phyloP scores from a whole-genome alignment of 371 early-diverging fungal species.

The Umbelopsis sp. region DNA sequence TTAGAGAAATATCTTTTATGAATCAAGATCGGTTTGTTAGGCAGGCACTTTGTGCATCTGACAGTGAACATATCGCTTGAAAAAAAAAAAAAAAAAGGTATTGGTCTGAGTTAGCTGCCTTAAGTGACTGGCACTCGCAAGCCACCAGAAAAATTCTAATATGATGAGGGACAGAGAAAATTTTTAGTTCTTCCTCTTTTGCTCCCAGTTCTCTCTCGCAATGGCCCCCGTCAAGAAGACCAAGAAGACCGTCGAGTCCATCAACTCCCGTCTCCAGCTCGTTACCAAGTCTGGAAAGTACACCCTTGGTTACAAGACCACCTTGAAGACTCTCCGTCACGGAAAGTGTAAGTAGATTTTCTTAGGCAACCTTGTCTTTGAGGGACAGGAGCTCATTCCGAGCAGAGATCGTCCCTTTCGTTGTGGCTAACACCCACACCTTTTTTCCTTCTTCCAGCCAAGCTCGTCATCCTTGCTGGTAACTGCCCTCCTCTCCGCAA shows the following conservation, averaged over 20 bases:
- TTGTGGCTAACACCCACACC: slow-evolving; percentile 22
- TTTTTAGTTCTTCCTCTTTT: slow-evolving; percentile 17
- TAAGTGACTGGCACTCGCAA: neutral
- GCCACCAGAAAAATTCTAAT: slow-evolving; percentile 5
- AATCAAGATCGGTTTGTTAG: too few species aligned
- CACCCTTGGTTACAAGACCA: slow-evolving; percentile 97
- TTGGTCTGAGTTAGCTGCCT: too few species aligned
- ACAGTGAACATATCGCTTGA: too few species aligned
- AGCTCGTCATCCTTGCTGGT: slow-evolving; percentile 96
- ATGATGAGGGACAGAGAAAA: neutral
- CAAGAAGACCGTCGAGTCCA: slow-evolving; percentile 86
- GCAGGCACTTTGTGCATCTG: too few species aligned
- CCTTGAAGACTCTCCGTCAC: slow-evolving; percentile 95
- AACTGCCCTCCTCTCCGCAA: slow-evolving; percentile 99
- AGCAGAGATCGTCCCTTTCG: slow-evolving; percentile 52
- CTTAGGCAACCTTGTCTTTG: slow-evolving; percentile 20
- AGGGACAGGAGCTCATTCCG: slow-evolving; percentile 43
- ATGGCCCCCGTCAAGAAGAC: slow-evolving; percentile 68
- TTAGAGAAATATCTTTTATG: too few species aligned
- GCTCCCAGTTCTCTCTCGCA: slow-evolving; percentile 19
- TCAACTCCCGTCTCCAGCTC: slow-evolving; percentile 97
- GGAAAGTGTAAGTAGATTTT: slow-evolving; percentile 83
- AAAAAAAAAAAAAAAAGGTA: too few species aligned
- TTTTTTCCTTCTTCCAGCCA: slow-evolving; percentile 65
- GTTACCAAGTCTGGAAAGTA: slow-evolving; percentile 99